A percentile compares a stretch with the other conserved stretches of the same genome.
These are phyloP conservation scores for Linnemannia hyalina DNA, from an alignment of 192 early-diverging fungal species.

Conservation along the genomic window DNA sequence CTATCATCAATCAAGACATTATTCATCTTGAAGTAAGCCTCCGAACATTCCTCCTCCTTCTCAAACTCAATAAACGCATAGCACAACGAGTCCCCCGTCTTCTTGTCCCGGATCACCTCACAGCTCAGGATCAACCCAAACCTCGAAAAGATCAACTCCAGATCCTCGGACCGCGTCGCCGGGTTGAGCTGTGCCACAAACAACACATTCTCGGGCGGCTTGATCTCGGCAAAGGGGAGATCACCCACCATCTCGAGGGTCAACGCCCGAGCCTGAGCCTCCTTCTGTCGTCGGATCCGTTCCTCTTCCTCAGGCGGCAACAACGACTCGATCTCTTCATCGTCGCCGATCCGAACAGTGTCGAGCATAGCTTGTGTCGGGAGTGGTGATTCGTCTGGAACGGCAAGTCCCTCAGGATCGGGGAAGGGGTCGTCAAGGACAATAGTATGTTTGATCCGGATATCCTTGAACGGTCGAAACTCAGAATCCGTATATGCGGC, in stretches of 20 bases:
- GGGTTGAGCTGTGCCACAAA: slow-evolving; percentile 98
- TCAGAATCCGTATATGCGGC: slow-evolving; percentile 74
- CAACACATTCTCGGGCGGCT: slow-evolving; percentile 95
- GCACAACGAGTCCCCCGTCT: slow-evolving; percentile 84
- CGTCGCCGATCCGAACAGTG: slow-evolving; percentile 82
- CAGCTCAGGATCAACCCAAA: slow-evolving; percentile 93
- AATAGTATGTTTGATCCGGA: slow-evolving; percentile 92
- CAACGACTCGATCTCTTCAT: slow-evolving; percentile 74
- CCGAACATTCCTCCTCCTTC: slow-evolving; percentile 86
- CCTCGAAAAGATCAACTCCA: slow-evolving; percentile 92
- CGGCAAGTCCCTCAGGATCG: slow-evolving; percentile 77
- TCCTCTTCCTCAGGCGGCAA: slow-evolving; percentile 77
- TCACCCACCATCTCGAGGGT: slow-evolving; percentile 99
- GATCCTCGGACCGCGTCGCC: slow-evolving; percentile 89
- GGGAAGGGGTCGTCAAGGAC: slow-evolving; percentile 94
- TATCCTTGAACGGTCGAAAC: slow-evolving; percentile 85
- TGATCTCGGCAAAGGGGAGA: slow-evolving; percentile 95
- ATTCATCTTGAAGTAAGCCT: slow-evolving; percentile 98
- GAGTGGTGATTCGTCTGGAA: slow-evolving; percentile 80
- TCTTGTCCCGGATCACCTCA: slow-evolving; percentile 90
- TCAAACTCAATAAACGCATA: slow-evolving; percentile 99
- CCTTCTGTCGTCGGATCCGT: slow-evolving; percentile 69
- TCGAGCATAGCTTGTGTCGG: slow-evolving; percentile 82
- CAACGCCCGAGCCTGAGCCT: slow-evolving; percentile 90
- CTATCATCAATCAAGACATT: slow-evolving; percentile 97